These are phyloP conservation scores for Epichloe glyceriae DNA, from an alignment of 2,329 filamentous ascomycete genomes.

Conservation along the genomic window DNA sequence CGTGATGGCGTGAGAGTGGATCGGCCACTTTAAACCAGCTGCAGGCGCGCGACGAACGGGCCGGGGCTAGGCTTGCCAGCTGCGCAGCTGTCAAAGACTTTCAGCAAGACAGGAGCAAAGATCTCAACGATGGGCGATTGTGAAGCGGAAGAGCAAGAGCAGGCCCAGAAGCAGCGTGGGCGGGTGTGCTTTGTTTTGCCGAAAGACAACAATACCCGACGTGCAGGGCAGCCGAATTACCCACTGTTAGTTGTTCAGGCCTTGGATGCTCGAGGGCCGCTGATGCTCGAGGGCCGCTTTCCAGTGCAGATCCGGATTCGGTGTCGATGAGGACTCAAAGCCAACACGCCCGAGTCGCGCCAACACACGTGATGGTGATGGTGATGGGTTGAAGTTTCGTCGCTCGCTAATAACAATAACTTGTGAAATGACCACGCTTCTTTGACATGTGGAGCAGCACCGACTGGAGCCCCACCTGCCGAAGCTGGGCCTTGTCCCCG, in stretches of 20 bases:
- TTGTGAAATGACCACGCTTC: too few relatives aligned
- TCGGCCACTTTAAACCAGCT: slow-evolving; percentile 3
- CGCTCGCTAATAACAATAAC: too few relatives aligned
- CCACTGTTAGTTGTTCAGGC: not conserved
- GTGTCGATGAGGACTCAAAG: too few relatives aligned
- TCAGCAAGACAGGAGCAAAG: not conserved
- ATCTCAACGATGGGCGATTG: not conserved
- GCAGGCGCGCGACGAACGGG: not conserved
- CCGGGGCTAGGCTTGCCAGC: not conserved
- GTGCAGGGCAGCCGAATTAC: not conserved
- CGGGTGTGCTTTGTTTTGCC: not conserved
- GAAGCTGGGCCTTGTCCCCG: not conserved
- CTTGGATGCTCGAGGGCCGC: too few relatives aligned
- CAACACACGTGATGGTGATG: too few relatives aligned
- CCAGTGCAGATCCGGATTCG: too few relatives aligned
- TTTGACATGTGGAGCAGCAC: not conserved
- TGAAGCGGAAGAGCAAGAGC: not conserved
- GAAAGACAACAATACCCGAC: not conserved
- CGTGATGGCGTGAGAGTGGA: slow-evolving; percentile 4
- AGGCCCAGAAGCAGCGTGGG: not conserved
- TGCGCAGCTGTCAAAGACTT: too few relatives aligned
- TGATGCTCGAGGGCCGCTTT: too few relatives aligned
- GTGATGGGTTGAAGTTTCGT: too few relatives aligned
- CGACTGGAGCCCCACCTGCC: slow-evolving; percentile 4
- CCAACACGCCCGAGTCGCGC: too few relatives aligned